These are phyloP conservation scores for Lipomyces mesembrius DNA, from an alignment of 805 yeast species.

Conservation along the genomic window DNA sequence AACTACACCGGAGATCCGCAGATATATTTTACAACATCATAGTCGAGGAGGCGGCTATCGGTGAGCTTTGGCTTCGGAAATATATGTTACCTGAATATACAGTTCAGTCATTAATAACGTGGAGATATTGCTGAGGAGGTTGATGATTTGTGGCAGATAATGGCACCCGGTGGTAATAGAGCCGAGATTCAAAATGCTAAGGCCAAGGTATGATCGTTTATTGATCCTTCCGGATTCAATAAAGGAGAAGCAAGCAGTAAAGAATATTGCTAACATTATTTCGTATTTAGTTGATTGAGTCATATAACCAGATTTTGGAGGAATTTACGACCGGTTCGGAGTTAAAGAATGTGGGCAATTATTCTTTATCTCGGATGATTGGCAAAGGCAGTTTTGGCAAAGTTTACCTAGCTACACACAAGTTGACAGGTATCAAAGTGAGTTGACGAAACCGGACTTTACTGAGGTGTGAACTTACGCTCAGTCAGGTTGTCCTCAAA, in stretches of 20 bases:
- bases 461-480: neutral
- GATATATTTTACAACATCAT: neutral
- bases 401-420: slow-evolving; percentile 83
- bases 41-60: neutral
- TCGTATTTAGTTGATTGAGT: slow-evolving; percentile 56
- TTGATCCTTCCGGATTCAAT: neutral
- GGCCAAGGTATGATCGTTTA: slow-evolving; percentile 46
- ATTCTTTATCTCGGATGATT: slow-evolving; percentile 68
- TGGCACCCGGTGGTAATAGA: slow-evolving; percentile 28
- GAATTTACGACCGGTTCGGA: slow-evolving; percentile 53
- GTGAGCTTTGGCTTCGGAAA: neutral
- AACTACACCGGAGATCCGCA: too few relatives aligned
- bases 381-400: slow-evolving; percentile 94
- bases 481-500: slow-evolving; percentile 70
- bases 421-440: slow-evolving; percentile 68
- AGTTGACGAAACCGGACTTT: neutral
- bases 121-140: neutral
- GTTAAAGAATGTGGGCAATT: slow-evolving; percentile 76
- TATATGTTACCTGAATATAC: neutral
- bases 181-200: slow-evolving; percentile 49
- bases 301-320: slow-evolving; percentile 63
- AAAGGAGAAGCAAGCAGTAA: neutral
- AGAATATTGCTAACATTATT: neutral
- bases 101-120: neutral
- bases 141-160: neutral